Evolutionary conservation across 2,329 filamentous ascomycete species (phyloP).

Genomic region (Lachnum nothofagi): DNA sequence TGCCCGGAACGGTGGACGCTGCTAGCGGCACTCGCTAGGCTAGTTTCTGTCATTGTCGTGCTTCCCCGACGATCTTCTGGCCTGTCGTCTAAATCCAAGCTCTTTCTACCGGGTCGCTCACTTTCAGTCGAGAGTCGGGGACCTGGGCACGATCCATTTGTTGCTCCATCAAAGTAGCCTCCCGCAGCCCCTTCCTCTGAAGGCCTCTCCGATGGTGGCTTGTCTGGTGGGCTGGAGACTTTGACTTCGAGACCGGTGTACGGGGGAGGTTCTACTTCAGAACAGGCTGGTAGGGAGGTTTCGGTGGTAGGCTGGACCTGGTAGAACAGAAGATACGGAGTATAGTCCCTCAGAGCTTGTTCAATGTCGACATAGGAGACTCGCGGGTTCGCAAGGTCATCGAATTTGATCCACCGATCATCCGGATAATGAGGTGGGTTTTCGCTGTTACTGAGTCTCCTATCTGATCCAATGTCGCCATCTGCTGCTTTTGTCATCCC

Average conservation of each 20-base stretch:
- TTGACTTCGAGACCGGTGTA: too few species aligned
- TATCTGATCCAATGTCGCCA: slow-evolving; percentile 50
- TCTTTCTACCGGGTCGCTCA: slow-evolving; percentile 40
- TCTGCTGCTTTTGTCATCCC: slow-evolving; percentile 61
- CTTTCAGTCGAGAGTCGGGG: slow-evolving; percentile 53
- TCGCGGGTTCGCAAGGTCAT: slow-evolving; percentile 70
- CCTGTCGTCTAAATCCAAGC: slow-evolving; percentile 40
- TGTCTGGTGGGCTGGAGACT: slow-evolving; percentile 10
- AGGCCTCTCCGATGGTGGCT: slow-evolving; percentile 5
- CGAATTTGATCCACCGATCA: slow-evolving; percentile 83
- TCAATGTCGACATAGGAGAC: slow-evolving; percentile 75
- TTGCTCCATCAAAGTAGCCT: slow-evolving; percentile 43
- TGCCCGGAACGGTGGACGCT: slow-evolving; percentile 39
- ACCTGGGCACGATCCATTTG: slow-evolving; percentile 37
- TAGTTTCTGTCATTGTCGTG: slow-evolving; percentile 44
- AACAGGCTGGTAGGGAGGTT: slow-evolving; percentile 12
- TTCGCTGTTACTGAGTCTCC: slow-evolving; percentile 36
- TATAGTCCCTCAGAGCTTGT: slow-evolving; percentile 73
- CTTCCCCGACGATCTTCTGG: slow-evolving; percentile 47
- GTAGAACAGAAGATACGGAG: slow-evolving; percentile 92
- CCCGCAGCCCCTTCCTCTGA: slow-evolving; percentile 12
- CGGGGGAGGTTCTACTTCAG: slow-evolving; percentile 23
- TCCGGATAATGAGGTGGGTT: slow-evolving; percentile 63
- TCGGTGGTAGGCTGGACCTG: slow-evolving; percentile 86
- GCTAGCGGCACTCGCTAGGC: slow-evolving; percentile 32